Evolutionary conservation across 768 basidiomycete genomes (phyloP).

Genomic region (Nidularia sp.): DNA sequence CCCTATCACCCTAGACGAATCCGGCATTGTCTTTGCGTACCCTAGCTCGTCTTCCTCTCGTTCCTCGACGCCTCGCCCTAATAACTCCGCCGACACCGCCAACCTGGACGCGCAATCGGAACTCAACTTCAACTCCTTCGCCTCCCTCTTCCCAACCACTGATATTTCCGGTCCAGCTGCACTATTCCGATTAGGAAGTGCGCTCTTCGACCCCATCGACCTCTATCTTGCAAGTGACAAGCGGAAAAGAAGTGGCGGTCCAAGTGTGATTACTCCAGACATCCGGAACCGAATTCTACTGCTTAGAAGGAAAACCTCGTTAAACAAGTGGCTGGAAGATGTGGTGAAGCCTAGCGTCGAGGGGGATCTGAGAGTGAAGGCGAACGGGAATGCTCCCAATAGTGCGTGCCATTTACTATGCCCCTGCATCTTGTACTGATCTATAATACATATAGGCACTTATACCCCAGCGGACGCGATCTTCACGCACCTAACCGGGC

Average conservation of each 20-base stretch:
- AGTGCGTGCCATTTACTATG: conserved; percentile 9
- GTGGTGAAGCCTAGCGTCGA: conserved; percentile 71
- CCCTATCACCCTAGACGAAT: conserved; percentile 64
- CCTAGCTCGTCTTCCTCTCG: conserved; percentile 39
- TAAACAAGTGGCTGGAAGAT: conserved; percentile 83
- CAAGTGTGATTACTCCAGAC: conserved; percentile 47
- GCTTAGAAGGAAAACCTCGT: conserved; percentile 70
- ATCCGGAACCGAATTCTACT: conserved; percentile 55
- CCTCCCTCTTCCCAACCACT: conserved; percentile 61
- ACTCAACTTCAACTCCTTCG: conserved; percentile 78
- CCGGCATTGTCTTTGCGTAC: conserved; percentile 64
- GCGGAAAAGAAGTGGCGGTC: conserved; percentile 5
- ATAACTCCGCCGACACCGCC: conserved; percentile 8
- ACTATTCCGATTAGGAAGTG: conserved; percentile 84
- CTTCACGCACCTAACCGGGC: conserved; percentile 80
- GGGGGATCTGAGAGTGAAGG: conserved; percentile 46
- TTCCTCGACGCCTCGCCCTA: conserved; percentile 15
- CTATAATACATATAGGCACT: conserved; percentile 18
- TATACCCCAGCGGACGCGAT: conserved; percentile 44
- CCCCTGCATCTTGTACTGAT: background rate
- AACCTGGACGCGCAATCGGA: conserved; percentile 11
- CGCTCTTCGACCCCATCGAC: conserved; percentile 84
- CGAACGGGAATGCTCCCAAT: conserved; percentile 18
- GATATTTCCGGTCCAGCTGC: conserved; percentile 73
- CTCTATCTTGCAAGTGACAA: conserved; percentile 45